Percentiles rank a stretch among this genome's conserved stretches.
Conservation (phyloP, 2,329 filamentous ascomycete genomes). For the Cordyceps farinosa region DNA sequence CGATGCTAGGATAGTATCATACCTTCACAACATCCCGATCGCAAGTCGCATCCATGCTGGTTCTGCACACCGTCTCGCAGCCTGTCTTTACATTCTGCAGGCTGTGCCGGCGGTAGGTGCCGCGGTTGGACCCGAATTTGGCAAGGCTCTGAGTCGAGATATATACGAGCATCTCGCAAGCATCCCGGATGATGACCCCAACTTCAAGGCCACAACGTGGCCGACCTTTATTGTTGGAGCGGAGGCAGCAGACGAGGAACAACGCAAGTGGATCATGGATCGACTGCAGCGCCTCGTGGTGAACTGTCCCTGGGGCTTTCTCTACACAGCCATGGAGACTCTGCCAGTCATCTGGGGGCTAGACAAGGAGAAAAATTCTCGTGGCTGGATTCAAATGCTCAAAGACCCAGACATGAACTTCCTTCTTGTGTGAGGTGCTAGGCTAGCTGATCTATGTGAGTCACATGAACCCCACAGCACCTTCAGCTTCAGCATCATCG, state of each 20-base stretch:
- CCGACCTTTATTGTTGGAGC: slow-evolving; percentile 55
- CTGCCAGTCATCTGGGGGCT: slow-evolving; percentile 42
- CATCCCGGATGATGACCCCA: slow-evolving; percentile 46
- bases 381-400: slow-evolving; percentile 44
- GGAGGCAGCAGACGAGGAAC: slow-evolving; percentile 40
- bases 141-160: slow-evolving; percentile 39
- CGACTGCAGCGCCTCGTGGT: slow-evolving; percentile 40
- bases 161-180: slow-evolving; percentile 45
- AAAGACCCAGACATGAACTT: slow-evolving; percentile 41
- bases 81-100: slow-evolving; percentile 45
- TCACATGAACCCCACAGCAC: neutral
- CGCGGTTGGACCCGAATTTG: slow-evolving; percentile 27
- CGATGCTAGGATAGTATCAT: slow-evolving; percentile 33
- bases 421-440: slow-evolving; percentile 37
- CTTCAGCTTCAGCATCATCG: neutral
- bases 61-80: slow-evolving; percentile 41
- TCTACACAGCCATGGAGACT: slow-evolving; percentile 45
- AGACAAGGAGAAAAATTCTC: slow-evolving; percentile 29
- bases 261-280: slow-evolving; percentile 47
- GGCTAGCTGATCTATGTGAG: neutral
- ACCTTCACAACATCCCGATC: slow-evolving; percentile 33
- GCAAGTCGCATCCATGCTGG: slow-evolving; percentile 39
- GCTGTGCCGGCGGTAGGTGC: slow-evolving; percentile 32
- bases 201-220: slow-evolving; percentile 56
- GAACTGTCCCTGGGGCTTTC: slow-evolving; percentile 47